These are phyloP conservation scores for Geranium incanum DNA, from an alignment of 441 rosid species.

Conservation along the genomic window DNA sequence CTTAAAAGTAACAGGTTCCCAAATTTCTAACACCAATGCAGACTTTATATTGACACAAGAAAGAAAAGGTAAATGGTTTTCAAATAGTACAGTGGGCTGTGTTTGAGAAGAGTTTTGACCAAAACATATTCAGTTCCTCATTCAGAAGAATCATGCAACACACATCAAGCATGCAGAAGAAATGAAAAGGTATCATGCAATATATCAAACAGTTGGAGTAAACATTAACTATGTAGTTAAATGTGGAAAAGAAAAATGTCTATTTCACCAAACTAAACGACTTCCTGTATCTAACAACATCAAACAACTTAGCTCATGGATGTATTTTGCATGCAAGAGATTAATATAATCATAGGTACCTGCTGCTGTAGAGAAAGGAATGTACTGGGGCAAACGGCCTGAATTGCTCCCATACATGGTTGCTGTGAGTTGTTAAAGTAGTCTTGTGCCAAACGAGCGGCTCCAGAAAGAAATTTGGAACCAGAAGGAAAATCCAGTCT, in stretches of 20 bases:
- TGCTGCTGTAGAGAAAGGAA: conserved; percentile 82
- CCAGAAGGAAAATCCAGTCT: conserved; percentile 77
- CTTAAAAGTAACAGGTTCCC: background rate
- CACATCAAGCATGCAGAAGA: background rate
- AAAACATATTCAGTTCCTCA: background rate
- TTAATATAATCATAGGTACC: conserved; percentile 33
- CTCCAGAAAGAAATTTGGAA: conserved; percentile 52
- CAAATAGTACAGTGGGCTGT: background rate
- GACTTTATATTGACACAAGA: background rate
- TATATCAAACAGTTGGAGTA: background rate
- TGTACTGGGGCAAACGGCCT: conserved; percentile 55
- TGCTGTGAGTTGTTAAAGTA: conserved; percentile 50
- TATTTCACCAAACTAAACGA: background rate
- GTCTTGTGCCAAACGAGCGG: conserved; percentile 52
- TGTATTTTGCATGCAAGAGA: conserved; percentile 11
- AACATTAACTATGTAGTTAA: background rate
- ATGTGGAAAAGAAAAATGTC: background rate
- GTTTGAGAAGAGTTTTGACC: conserved; percentile 4
- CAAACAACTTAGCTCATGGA: background rate
- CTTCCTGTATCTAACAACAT: background rate
- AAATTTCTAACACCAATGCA: background rate
- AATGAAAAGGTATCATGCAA: background rate
- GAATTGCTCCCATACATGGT: conserved; percentile 48
- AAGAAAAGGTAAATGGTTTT: background rate
- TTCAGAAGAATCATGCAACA: background rate